A percentile compares a stretch with the other conserved stretches of the same genome.
Evolutionary conservation across 805 yeast genomes (phyloP).

Genomic region (Maudiozyma serrabonitensis): DNA sequence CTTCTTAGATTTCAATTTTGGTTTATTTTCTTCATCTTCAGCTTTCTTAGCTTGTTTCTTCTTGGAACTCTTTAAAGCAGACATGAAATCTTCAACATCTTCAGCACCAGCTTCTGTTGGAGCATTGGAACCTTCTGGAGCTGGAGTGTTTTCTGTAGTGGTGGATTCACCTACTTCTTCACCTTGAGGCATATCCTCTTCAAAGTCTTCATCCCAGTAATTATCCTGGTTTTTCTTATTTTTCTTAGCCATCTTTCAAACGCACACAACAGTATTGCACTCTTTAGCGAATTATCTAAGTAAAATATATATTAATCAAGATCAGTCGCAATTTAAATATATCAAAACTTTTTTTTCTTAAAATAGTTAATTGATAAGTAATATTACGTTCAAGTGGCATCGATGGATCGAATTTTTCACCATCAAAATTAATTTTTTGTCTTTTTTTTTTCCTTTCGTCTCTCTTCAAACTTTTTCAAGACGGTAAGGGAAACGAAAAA

Average conservation of each 20-base stretch:
- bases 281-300: no score
- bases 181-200: conserved; percentile 39
- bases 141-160: conserved; percentile 14
- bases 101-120: conserved; percentile 27
- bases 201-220: conserved; percentile 72
- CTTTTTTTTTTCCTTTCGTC: background rate
- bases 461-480: no score
- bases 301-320: no score
- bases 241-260: conserved; percentile 35
- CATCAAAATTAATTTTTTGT: background rate
- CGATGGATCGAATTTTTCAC: background rate
- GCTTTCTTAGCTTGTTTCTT: conserved; percentile 56
- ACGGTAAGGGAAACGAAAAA: no score
- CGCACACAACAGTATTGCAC: no score
- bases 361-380: background rate
- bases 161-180: conserved; percentile 39
- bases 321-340: no score
- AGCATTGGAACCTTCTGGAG: conserved; percentile 11
- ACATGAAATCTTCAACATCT: conserved; percentile 60
- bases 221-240: conserved; percentile 64
- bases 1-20: conserved; percentile 79
- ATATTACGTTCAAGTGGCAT: background rate
- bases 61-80: conserved; percentile 72
- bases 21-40: conserved; percentile 38
- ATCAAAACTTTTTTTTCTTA: background rate